Conservation (phyloP, 139 green algal genomes). For the Coelastrella sp. region DNA sequence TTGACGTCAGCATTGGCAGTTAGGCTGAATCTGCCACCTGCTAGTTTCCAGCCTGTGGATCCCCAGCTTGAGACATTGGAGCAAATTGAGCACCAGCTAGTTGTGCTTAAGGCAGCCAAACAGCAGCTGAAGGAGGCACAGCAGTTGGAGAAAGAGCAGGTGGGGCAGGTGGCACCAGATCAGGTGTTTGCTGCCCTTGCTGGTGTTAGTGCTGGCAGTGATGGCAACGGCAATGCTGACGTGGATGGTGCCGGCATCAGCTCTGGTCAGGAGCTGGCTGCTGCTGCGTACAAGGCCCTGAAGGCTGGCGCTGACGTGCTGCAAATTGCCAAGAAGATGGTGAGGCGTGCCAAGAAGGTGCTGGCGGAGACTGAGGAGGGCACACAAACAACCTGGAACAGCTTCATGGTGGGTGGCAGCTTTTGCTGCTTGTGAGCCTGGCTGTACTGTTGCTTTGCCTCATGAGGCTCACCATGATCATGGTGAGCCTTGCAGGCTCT, state of each 20-base stretch:
- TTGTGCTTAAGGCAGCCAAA: constrained; percentile 14
- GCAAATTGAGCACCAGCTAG: constrained; percentile 7
- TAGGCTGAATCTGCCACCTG: constrained; percentile 46
- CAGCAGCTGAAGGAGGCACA: neutral
- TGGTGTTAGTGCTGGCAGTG: neutral
- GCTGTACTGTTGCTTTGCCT: neutral
- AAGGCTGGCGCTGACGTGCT: constrained; percentile 10
- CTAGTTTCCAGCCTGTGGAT: neutral
- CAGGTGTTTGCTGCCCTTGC: neutral
- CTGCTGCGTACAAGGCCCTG: neutral
- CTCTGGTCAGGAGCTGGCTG: neutral
- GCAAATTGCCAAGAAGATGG: neutral
- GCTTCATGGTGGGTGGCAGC: constrained; percentile 46
- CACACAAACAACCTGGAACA: constrained; percentile 48
- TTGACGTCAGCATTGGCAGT: constrained; percentile 43
- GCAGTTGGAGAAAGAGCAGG: constrained; percentile 19
- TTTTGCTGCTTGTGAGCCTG: neutral
- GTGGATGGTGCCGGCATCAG: neutral
- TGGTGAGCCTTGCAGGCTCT: neutral
- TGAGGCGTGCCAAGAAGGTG: constrained; percentile 46
- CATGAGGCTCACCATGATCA: neutral
- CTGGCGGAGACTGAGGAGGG: constrained; percentile 47
- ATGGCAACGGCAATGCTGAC: neutral
- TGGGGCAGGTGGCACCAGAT: neutral
- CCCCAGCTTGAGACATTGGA: neutral